A percentile compares a stretch with the other conserved stretches of the same genome.
Evolutionary conservation across 108 stramenopile genomes (phyloP).

Genomic region (Pelagomonas calceolata): DNA sequence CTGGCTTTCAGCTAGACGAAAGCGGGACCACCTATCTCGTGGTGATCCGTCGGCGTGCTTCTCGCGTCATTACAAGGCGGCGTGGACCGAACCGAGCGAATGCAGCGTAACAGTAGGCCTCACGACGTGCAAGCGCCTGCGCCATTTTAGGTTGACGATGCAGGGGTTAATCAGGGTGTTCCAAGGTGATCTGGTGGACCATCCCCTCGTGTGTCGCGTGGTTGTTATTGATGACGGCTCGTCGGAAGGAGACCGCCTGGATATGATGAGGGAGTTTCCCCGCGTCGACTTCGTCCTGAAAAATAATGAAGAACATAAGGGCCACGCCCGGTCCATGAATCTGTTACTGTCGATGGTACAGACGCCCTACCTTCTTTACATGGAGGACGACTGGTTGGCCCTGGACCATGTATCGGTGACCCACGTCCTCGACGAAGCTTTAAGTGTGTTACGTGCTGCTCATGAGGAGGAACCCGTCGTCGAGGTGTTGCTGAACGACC

Average conservation of each 20-base stretch:
- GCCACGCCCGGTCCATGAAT: slow-evolving; percentile 29
- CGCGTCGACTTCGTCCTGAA: slow-evolving; percentile 1
- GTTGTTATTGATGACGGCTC: slow-evolving; percentile 25
- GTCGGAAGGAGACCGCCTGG: slow-evolving; percentile 14
- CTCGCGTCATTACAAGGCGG: too few relatives aligned
- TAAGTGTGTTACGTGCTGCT: background rate
- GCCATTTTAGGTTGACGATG: slow-evolving; percentile 8
- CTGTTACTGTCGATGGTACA: slow-evolving; percentile 8
- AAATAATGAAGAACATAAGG: background rate
- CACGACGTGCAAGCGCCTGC: slow-evolving; percentile 27
- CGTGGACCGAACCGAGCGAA: background rate
- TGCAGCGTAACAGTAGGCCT: slow-evolving; percentile 19
- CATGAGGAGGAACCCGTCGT: background rate
- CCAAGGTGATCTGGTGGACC: background rate
- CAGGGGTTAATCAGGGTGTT: background rate
- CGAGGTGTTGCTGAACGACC: slow-evolving; percentile 30
- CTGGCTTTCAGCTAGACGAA: background rate
- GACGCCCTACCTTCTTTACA: slow-evolving; percentile 27
- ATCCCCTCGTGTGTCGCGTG: slow-evolving; percentile 2
- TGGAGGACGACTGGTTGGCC: slow-evolving; percentile 29
- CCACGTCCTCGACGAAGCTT: background rate
- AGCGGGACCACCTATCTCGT: background rate
- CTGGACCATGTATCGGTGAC: background rate
- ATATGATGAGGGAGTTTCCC: slow-evolving; percentile 10
- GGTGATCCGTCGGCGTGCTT: background rate